Conservation (phyloP, 179 eudicot species). For the Spinacia oleracea region DNA sequence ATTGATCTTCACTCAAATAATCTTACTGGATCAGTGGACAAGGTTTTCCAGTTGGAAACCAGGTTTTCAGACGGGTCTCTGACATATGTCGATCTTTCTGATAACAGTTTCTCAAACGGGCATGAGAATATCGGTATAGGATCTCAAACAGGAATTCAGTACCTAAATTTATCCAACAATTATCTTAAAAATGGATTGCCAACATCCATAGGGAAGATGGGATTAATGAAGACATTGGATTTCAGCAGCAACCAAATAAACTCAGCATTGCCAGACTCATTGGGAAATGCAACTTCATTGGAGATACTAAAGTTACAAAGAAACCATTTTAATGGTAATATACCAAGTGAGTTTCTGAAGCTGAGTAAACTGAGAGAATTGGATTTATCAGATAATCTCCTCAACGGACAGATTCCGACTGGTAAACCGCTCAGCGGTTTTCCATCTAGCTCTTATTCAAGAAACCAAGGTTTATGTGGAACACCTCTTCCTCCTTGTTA, state of each 20-base stretch:
- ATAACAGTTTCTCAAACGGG: constrained; percentile 47
- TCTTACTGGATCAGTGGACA: constrained; percentile 41
- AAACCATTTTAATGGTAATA: constrained; percentile 51
- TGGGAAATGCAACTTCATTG: constrained; percentile 40
- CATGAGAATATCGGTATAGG: constrained; percentile 44
- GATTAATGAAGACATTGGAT: constrained; percentile 41
- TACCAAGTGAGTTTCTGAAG: constrained; percentile 41
- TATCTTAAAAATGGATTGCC: constrained; percentile 38
- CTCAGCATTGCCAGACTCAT: constrained; percentile 39
- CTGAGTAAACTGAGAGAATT: constrained; percentile 46
- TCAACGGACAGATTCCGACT: constrained; percentile 49
- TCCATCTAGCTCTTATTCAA: constrained; percentile 46
- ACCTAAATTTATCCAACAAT: constrained; percentile 47
- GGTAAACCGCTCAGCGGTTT: constrained; percentile 55
- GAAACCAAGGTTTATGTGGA: constrained; percentile 60
- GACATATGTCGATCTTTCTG: constrained; percentile 46
- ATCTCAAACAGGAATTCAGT: constrained; percentile 26
- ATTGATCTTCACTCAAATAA: constrained; percentile 67
- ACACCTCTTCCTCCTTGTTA: constrained; percentile 57
- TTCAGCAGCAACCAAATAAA: constrained; percentile 49
- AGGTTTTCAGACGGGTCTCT: constrained; percentile 36
- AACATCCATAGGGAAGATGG: constrained; percentile 41
- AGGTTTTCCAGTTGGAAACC: constrained; percentile 36
- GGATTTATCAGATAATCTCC: constrained; percentile 53
- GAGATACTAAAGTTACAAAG: constrained; percentile 52